These are phyloP conservation scores for Bipolaris oryzae DNA, from an alignment of 2,329 filamentous ascomycete species.

Conservation along the genomic window DNA sequence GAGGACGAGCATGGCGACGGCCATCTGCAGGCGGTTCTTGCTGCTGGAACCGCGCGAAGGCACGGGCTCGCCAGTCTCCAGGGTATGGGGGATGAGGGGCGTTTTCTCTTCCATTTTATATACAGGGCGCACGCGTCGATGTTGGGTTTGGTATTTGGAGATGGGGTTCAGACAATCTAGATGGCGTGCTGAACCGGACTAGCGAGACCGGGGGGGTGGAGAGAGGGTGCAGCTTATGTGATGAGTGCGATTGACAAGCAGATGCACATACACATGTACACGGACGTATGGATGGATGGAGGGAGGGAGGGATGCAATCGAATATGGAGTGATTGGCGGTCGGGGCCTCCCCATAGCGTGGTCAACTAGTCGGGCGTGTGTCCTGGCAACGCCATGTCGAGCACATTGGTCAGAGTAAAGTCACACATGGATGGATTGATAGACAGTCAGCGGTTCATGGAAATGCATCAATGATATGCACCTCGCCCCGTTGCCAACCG, in stretches of 20 bases:
- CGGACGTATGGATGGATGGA: not conserved
- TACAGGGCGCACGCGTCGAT: constrained; percentile 2
- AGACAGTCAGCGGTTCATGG: not conserved
- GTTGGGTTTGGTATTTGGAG: not conserved
- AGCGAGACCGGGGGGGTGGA: constrained; percentile 8
- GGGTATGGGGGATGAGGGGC: constrained; percentile 36
- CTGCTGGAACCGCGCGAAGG: constrained; percentile 3
- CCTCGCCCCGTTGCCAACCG: too few species aligned
- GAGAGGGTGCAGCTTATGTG: not conserved
- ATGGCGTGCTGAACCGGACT: not conserved
- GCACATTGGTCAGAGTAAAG: not conserved
- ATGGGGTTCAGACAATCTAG: not conserved
- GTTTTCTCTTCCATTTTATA: constrained; percentile 38
- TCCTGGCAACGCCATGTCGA: too few species aligned
- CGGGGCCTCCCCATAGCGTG: constrained; percentile 19
- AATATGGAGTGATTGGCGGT: constrained; percentile 19
- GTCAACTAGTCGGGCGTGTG: not conserved
- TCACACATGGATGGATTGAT: not conserved
- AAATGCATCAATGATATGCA: not conserved
- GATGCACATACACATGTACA: not conserved
- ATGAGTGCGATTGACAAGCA: not conserved
- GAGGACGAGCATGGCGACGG: constrained; percentile 34
- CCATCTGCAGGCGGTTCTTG: constrained; percentile 32
- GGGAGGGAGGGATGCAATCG: constrained; percentile 11
- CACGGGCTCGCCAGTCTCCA: constrained; percentile 23